Conservation (phyloP, 1,284 basidiomycete species). For the Apiotrichum laibachii region DNA sequence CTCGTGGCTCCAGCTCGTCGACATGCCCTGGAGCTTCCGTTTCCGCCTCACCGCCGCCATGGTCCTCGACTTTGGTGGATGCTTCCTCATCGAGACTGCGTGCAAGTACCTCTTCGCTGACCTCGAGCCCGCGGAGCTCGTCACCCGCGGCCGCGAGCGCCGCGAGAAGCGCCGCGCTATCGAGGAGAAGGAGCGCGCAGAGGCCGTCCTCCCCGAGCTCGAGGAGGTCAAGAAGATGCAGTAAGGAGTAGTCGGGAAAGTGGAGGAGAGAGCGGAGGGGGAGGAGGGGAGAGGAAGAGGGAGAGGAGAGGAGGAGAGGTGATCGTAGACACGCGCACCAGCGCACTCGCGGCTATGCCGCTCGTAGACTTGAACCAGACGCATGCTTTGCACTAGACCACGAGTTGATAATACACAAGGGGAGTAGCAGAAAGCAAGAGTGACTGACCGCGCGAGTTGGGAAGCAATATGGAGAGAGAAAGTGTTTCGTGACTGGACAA, state of each 20-base stretch:
- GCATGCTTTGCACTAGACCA: not conserved
- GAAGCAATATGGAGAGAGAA: no score
- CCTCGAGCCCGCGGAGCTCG: slow-evolving; percentile 77
- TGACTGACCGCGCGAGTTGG: no score
- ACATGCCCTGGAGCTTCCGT: slow-evolving; percentile 84
- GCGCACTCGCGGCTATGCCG: not conserved
- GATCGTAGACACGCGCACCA: not conserved
- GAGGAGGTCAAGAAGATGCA: slow-evolving; percentile 25
- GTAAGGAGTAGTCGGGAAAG: slow-evolving; percentile 7
- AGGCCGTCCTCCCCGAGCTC: slow-evolving; percentile 17
- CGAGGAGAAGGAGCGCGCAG: slow-evolving; percentile 30
- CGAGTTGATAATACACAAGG: no score
- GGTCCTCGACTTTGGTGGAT: slow-evolving; percentile 83
- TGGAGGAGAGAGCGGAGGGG: not conserved
- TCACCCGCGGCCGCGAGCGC: slow-evolving; percentile 76
- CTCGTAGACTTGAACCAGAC: slow-evolving; percentile 1
- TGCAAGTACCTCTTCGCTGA: slow-evolving; percentile 89
- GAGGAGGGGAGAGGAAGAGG: not conserved
- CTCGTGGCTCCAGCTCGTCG: slow-evolving; percentile 93
- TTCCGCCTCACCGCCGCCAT: slow-evolving; percentile 71
- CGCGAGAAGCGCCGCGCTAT: slow-evolving; percentile 55
- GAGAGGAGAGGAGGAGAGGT: not conserved
- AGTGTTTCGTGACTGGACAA: no score
- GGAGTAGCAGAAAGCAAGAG: no score
- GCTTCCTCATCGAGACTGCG: slow-evolving; percentile 74